phyloP scores from a whole-genome alignment of 768 basidiomycete genomes.

The Calocybe indica region DNA sequence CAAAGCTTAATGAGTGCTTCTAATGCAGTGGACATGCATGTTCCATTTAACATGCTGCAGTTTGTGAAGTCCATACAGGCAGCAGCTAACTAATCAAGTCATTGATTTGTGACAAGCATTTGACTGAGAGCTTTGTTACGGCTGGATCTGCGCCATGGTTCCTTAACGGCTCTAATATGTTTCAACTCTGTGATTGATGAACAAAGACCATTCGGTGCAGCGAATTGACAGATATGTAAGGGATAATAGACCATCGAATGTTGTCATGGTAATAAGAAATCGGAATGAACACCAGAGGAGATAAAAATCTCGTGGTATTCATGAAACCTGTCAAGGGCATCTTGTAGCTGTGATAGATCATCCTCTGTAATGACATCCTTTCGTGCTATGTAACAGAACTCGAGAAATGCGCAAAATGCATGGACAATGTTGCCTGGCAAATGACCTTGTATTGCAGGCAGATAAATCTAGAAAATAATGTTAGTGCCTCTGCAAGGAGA shows the following conservation, averaged over 20 bases:
- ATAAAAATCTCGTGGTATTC: not conserved
- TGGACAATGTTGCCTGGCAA: constrained; percentile 22
- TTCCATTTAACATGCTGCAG: constrained; percentile 21
- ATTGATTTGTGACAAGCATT: constrained; percentile 24
- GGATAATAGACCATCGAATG: constrained; percentile 25
- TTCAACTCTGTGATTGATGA: constrained; percentile 28
- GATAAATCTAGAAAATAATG: constrained; percentile 15
- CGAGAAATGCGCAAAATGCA: constrained; percentile 16
- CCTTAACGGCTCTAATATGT: constrained; percentile 29
- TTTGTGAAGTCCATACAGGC: constrained; percentile 10
- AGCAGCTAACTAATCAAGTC: constrained; percentile 20
- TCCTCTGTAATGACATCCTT: constrained; percentile 10
- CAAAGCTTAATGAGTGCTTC: not conserved
- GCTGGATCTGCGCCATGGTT: constrained; percentile 23
- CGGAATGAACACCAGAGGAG: not conserved
- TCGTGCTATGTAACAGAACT: constrained; percentile 22
- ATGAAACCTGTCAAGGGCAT: constrained; percentile 4
- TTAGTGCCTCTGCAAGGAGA: not conserved
- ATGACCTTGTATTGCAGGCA: constrained; percentile 22
- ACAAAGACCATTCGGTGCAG: constrained; percentile 28
- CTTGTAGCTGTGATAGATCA: constrained; percentile 1
- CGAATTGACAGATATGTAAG: constrained; percentile 13
- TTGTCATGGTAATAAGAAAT: constrained; percentile 23
- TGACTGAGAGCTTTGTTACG: constrained; percentile 18
- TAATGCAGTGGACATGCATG: not conserved